Evolutionary conservation across 306 rosid genomes (phyloP).

Genomic region (Gillenia trifoliata): DNA sequence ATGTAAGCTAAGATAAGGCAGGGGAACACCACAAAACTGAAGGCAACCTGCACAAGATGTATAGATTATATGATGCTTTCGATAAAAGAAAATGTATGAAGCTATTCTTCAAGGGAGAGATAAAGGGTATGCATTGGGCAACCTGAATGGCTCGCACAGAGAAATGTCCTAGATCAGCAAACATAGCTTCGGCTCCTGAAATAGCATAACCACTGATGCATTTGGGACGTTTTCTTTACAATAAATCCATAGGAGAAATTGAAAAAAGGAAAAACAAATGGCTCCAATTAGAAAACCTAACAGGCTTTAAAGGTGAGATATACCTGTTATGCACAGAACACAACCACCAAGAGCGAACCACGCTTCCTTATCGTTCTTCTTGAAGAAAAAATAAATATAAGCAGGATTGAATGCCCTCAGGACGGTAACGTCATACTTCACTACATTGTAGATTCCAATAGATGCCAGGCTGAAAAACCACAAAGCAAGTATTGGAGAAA

Average conservation of each 20-base stretch:
- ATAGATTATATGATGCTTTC: slow-evolving; percentile 4
- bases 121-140: slow-evolving; percentile 10
- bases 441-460: slow-evolving; percentile 75
- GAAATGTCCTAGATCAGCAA: slow-evolving; percentile 97
- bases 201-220: slow-evolving; percentile 16
- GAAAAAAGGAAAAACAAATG: background rate
- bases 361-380: slow-evolving; percentile 54
- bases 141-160: slow-evolving; percentile 88
- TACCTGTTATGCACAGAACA: slow-evolving; percentile 95
- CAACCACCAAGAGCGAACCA: slow-evolving; percentile 99
- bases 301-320: slow-evolving; percentile 10
- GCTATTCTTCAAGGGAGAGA: slow-evolving; percentile 10
- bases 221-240: background rate
- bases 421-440: slow-evolving; percentile 56
- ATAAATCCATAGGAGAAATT: background rate
- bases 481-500: slow-evolving; percentile 78
- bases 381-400: slow-evolving; percentile 84
- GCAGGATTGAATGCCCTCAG: slow-evolving; percentile 88
- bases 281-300: background rate
- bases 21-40: slow-evolving; percentile 84
- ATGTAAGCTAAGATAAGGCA: slow-evolving; percentile 91
- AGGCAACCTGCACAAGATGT: slow-evolving; percentile 62
- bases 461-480: slow-evolving; percentile 90
- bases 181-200: slow-evolving; percentile 97
- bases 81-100: slow-evolving; percentile 3